Conservation (phyloP, 306 rosid genomes). For the Acacia melanoxylon region DNA sequence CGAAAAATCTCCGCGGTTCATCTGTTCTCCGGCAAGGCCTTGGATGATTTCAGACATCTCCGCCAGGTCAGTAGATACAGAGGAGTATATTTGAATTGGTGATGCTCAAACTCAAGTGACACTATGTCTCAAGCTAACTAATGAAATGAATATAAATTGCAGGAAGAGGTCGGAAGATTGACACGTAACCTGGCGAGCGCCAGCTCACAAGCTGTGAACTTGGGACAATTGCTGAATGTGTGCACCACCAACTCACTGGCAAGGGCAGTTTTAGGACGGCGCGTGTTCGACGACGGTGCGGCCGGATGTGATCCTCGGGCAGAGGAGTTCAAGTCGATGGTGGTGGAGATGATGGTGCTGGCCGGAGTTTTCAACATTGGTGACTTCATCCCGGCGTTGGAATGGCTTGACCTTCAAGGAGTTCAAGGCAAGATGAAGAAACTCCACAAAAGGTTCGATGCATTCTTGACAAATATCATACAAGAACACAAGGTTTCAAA, state of each 20-base stretch:
- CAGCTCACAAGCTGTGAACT: constrained; percentile 38
- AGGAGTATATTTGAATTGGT: no score
- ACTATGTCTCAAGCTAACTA: background rate
- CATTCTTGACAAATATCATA: constrained; percentile 48
- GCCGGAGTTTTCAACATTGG: constrained; percentile 68
- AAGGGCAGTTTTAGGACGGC: constrained; percentile 60
- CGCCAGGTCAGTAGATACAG: constrained; percentile 50
- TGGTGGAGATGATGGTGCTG: constrained; percentile 65
- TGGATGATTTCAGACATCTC: constrained; percentile 62
- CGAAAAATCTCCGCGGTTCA: constrained; percentile 74
- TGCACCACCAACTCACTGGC: constrained; percentile 68
- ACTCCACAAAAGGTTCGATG: constrained; percentile 62
- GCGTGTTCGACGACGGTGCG: constrained; percentile 54
- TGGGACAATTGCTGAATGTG: constrained; percentile 56
- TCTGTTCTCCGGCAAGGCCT: constrained; percentile 73
- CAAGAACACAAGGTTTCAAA: constrained; percentile 48
- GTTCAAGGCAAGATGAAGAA: constrained; percentile 57
- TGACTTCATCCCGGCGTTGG: constrained; percentile 67
- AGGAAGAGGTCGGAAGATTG: constrained; percentile 72
- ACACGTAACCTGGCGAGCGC: constrained; percentile 41
- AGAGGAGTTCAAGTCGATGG: constrained; percentile 70
- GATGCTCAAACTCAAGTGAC: no score
- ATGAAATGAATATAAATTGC: background rate
- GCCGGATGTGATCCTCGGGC: constrained; percentile 47
- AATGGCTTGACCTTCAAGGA: constrained; percentile 69